Percentiles rank a stretch among this genome's conserved stretches.
Evolutionary conservation across 1,284 basidiomycete genomes (phyloP).

Genomic region (Ustilago cynodontis): DNA sequence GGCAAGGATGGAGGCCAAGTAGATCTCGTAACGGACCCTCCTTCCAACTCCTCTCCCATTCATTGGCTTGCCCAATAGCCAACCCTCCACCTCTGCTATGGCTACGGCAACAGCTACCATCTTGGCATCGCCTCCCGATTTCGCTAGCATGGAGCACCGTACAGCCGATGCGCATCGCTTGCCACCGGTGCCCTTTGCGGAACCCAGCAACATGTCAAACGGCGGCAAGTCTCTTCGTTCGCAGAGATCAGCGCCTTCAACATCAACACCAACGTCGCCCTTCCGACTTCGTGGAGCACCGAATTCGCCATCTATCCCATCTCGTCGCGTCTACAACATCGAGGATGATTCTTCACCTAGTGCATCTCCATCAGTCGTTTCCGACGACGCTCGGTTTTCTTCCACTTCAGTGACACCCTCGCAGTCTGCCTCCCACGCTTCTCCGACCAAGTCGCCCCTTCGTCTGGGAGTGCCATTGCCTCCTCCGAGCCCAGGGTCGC

Average conservation of each 20-base stretch:
- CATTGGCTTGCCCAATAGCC: background rate
- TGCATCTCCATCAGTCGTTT: slow-evolving; percentile 7
- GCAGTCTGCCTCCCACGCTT: slow-evolving; percentile 27
- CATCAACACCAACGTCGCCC: slow-evolving; percentile 27
- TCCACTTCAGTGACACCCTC: slow-evolving; percentile 28
- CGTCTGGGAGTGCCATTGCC: slow-evolving; percentile 21
- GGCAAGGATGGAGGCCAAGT: slow-evolving; percentile 31
- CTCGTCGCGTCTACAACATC: slow-evolving; percentile 44
- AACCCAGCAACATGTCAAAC: slow-evolving; percentile 4
- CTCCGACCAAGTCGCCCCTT: slow-evolving; percentile 14
- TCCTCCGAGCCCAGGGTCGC: slow-evolving; percentile 18
- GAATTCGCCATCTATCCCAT: slow-evolving; percentile 35
- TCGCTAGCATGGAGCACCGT: slow-evolving; percentile 39
- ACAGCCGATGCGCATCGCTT: slow-evolving; percentile 28
- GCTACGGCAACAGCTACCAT: slow-evolving; percentile 41
- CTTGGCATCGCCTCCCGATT: slow-evolving; percentile 38
- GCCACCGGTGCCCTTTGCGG: slow-evolving; percentile 14
- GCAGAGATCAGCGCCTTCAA: slow-evolving; percentile 30
- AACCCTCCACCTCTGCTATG: slow-evolving; percentile 22
- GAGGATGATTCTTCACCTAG: slow-evolving; percentile 20
- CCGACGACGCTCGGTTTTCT: slow-evolving; percentile 11
- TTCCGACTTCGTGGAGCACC: slow-evolving; percentile 19
- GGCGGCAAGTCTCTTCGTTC: slow-evolving; percentile 27
- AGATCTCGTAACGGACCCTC: slow-evolving; percentile 5
- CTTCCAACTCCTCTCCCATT: background rate